phyloP scores from a whole-genome alignment of 2,329 filamentous ascomycete species.

The Fusarium agapanthi region DNA sequence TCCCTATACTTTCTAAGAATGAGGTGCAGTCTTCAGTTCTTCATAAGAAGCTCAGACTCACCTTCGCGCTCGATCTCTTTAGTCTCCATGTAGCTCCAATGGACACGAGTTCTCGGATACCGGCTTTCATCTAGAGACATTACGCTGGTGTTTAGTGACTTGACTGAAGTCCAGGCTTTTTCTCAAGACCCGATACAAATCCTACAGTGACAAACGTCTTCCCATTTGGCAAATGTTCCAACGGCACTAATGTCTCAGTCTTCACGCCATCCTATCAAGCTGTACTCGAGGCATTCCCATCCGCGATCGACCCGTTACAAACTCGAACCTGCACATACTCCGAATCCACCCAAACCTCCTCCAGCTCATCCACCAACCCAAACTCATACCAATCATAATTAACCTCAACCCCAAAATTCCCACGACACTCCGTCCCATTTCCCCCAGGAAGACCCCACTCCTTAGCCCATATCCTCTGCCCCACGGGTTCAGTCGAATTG shows the following conservation, averaged over 20 bases:
- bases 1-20: no score
- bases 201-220: no score
- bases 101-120: neutral
- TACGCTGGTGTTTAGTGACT: no score
- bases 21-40: no score
- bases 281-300: neutral
- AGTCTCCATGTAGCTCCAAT: neutral
- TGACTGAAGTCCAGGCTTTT: no score
- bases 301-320: no score
- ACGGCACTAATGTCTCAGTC: neutral
- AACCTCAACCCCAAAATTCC: rapidly evolving
- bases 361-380: neutral
- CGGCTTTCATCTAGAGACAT: no score
- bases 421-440: neutral
- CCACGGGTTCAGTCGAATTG: neutral
- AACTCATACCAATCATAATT: neutral
- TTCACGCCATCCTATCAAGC: neutral
- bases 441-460: neutral
- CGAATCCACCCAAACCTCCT: no score
- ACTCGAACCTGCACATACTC: no score
- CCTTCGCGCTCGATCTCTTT: neutral
- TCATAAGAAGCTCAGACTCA: rapidly evolving
- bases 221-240: neutral
- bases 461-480: neutral
- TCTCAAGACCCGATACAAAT: no score